These are phyloP conservation scores for Graphium sp. DNA, from an alignment of 2,329 filamentous ascomycete genomes.

Conservation along the genomic window DNA sequence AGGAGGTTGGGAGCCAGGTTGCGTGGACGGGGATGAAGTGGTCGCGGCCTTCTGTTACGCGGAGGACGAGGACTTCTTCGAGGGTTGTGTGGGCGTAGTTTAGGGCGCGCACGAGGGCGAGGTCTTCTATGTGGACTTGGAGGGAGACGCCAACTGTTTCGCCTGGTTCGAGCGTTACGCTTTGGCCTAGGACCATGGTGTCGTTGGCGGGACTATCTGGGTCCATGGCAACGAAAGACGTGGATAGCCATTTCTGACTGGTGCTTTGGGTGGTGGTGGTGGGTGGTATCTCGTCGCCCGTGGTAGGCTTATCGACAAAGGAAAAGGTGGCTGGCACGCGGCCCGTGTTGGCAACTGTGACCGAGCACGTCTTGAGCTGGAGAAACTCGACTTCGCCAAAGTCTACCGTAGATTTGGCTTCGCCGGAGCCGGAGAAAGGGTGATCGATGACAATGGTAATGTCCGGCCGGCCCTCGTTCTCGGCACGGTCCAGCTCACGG, in stretches of 20 bases:
- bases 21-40: conserved; percentile 77
- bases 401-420: conserved; percentile 57
- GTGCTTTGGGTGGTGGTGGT: too few species aligned
- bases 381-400: conserved; percentile 64
- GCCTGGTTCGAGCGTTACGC: conserved; percentile 64
- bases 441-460: conserved; percentile 70
- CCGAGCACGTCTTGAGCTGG: conserved; percentile 42
- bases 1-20: conserved; percentile 64
- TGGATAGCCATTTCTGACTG: conserved; percentile 72
- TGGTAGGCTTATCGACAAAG: conserved; percentile 57
- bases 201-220: conserved; percentile 15
- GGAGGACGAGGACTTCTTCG: conserved; percentile 77
- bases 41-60: conserved; percentile 70
- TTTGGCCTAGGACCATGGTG: conserved; percentile 17
- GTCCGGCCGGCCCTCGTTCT: conserved; percentile 75
- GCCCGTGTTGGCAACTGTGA: conserved; percentile 89
- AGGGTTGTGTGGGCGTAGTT: conserved; percentile 51
- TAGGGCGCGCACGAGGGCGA: conserved; percentile 48
- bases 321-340: conserved; percentile 62
- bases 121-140: conserved; percentile 46
- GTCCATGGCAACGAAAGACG: conserved; percentile 39
- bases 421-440: conserved; percentile 18
- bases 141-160: conserved; percentile 62
- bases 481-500: conserved; percentile 71
- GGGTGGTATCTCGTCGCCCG: conserved; percentile 24